These are phyloP conservation scores for Beauveria caledonica DNA, from an alignment of 2,329 filamentous ascomycete genomes.

Conservation along the genomic window DNA sequence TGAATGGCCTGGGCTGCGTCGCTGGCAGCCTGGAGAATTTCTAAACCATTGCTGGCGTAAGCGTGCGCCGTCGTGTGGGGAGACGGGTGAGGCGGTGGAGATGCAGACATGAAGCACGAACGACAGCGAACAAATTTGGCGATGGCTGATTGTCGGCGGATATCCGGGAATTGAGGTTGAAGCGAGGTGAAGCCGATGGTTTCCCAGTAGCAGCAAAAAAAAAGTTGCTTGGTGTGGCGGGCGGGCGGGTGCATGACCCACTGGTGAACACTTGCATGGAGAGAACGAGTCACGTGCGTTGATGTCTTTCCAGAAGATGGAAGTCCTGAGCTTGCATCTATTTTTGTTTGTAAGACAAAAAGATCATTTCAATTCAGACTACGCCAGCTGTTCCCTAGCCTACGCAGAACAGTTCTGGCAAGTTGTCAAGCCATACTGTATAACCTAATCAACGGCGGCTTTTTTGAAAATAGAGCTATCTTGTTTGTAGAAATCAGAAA, in stretches of 20 bases:
- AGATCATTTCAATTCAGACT: background rate
- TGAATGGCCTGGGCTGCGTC: slow-evolving; percentile 34
- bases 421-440: background rate
- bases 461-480: background rate
- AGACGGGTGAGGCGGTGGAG: slow-evolving; percentile 18
- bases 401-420: no score
- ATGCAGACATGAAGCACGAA: slow-evolving; percentile 18
- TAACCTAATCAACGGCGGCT: background rate
- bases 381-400: no score
- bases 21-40: slow-evolving; percentile 37
- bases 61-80: slow-evolving; percentile 29
- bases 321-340: background rate
- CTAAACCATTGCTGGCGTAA: slow-evolving; percentile 38
- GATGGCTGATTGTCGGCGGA: slow-evolving; percentile 38
- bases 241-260: background rate
- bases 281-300: background rate
- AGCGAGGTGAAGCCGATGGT: slow-evolving; percentile 31
- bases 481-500: background rate
- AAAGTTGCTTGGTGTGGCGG: background rate
- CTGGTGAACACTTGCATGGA: background rate
- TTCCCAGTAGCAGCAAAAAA: slow-evolving; percentile 12
- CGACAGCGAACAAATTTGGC: slow-evolving; percentile 14
- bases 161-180: slow-evolving; percentile 31
- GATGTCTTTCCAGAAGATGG: background rate
- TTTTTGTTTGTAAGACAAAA: background rate